Evolutionary conservation across 2,329 filamentous ascomycete genomes (phyloP), one percentile per base, ranked within the genome.

Genomic region (Exophiala xenobiotica): DNA sequence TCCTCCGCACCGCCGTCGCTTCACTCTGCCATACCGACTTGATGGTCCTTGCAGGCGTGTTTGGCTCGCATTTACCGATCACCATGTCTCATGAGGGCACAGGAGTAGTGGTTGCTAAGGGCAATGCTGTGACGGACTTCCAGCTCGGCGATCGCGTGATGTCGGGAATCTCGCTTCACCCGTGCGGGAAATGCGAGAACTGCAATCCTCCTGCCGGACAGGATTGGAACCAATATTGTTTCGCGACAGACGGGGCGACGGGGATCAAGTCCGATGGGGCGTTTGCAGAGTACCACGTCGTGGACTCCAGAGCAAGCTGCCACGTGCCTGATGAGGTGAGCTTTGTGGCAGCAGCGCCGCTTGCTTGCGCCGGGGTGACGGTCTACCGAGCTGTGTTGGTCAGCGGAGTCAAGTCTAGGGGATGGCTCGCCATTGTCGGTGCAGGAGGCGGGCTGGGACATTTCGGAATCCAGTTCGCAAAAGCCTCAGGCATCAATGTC

Each of bases 1-100:
- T 84, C 24, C 70, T 84, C 59, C 80, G 80, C 63, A 69, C 81
- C 46, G 79, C 77, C 47, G 78, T 79, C 16, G 81, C 78, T 6
- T 81, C 78, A 1, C 74, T 82, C 61, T 85, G 81, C 68, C 81
- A 85, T 67, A 84, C 82, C 1, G 81, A 85, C 67, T 65, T 67
- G 54, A 80, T 83, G 77, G 78, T 82, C 2, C 60, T 62, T 8
- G 60, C 68, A 1, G 80, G 80, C 43, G 63, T 73, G 35, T 76
- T 83, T 63, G 19, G 18, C 7, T 12, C 11, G 19, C 8, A 20
- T 9, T 68, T 83, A 1, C 80, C 80, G 0, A 69, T 72, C 48
- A 82, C 73, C 7, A 77, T 70, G 6, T 83, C 78, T 0, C 79
- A 82, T 62, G 80, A 83, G 64, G 79, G 78, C 18, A 66, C 77